Percentiles rank a stretch among this genome's conserved stretches.
phyloP scores from a whole-genome alignment of 441 rosid genomes.

The Capsella rubella region DNA sequence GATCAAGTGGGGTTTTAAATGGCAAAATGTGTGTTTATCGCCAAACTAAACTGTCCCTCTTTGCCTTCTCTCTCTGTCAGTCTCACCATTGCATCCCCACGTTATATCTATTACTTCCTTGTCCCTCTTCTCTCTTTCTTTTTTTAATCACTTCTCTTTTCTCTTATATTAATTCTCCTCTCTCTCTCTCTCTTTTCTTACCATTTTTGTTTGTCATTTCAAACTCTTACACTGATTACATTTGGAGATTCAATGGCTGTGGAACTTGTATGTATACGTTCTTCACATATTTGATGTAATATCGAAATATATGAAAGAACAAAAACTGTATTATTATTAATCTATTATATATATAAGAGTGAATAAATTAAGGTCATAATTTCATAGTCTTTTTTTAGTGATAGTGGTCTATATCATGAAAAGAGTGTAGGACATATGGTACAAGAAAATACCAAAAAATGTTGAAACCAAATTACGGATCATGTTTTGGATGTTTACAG shows the following conservation, averaged over 20 bases:
- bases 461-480: slow-evolving; percentile 31
- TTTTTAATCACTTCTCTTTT: slow-evolving; percentile 29
- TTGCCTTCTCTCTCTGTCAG: slow-evolving; percentile 46
- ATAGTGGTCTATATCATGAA: slow-evolving; percentile 31
- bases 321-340: background rate
- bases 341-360: background rate
- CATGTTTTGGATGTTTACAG: slow-evolving; percentile 17
- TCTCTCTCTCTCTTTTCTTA: background rate
- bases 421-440: slow-evolving; percentile 34
- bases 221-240: background rate
- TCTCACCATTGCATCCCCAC: slow-evolving; percentile 47
- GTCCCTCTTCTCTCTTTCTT: slow-evolving; percentile 13
- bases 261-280: background rate
- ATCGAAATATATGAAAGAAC: background rate
- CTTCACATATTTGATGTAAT: slow-evolving; percentile 1
- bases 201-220: background rate
- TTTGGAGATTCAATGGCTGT: slow-evolving; percentile 4
- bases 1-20: slow-evolving; percentile 49
- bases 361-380: background rate
- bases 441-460: slow-evolving; percentile 29
- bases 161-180: background rate
- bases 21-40: slow-evolving; percentile 44
- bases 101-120: slow-evolving; percentile 42
- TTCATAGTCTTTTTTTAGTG: background rate
- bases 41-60: slow-evolving; percentile 47